These are phyloP conservation scores for Ogataea angusta DNA, from an alignment of 805 yeast genomes.

Conservation along the genomic window DNA sequence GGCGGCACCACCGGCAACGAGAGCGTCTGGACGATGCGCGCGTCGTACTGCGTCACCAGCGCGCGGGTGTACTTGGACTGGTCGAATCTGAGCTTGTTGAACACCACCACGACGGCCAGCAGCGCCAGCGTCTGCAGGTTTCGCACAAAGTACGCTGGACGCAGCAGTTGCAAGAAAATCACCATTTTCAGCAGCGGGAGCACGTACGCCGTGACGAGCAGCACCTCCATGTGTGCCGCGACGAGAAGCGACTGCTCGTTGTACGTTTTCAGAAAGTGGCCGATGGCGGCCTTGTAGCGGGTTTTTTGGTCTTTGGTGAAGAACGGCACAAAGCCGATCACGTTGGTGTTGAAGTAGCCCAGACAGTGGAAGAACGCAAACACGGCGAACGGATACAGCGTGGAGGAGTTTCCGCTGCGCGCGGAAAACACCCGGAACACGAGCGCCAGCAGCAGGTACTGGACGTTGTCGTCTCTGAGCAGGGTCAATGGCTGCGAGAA, in stretches of 20 bases:
- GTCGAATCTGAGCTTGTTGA: constrained; percentile 58
- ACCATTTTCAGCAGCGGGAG: constrained; percentile 41
- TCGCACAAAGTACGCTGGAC: constrained; percentile 26
- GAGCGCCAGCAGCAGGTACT: constrained; percentile 49
- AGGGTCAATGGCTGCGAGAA: constrained; percentile 29
- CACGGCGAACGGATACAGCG: constrained; percentile 56
- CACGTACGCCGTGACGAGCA: constrained; percentile 38
- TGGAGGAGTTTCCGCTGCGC: constrained; percentile 32
- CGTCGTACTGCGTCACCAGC: constrained; percentile 45
- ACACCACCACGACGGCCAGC: constrained; percentile 45
- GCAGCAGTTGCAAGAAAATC: constrained; percentile 35
- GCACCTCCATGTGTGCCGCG: constrained; percentile 48
- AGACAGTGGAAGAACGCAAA: constrained; percentile 65
- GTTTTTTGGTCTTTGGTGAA: constrained; percentile 25
- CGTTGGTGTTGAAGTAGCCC: constrained; percentile 51
- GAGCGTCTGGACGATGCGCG: constrained; percentile 36
- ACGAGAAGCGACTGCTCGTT: constrained; percentile 41
- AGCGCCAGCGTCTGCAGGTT: constrained; percentile 36
- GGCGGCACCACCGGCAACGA: constrained; percentile 38
- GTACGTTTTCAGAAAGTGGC: constrained; percentile 35
- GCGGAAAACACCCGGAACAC: constrained; percentile 35
- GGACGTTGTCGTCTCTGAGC: constrained; percentile 57
- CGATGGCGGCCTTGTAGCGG: constrained; percentile 31
- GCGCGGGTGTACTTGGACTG: constrained; percentile 53
- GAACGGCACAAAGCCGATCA: constrained; percentile 50